These are phyloP conservation scores for Lasiosphaeria miniovina DNA, from an alignment of 495 filamentous ascomycete species.

Conservation along the genomic window DNA sequence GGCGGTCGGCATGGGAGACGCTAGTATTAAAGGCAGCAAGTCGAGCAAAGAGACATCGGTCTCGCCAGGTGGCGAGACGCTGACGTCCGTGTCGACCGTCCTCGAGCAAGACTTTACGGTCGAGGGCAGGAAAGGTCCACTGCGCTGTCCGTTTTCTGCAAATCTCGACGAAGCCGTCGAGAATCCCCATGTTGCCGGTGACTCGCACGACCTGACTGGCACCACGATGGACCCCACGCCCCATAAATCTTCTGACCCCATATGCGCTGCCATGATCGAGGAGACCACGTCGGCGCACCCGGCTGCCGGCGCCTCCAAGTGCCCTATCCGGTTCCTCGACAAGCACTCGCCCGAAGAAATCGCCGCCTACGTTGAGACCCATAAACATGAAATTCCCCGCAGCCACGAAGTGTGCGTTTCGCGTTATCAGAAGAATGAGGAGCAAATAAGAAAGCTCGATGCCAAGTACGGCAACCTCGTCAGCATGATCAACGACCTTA, in stretches of 20 bases:
- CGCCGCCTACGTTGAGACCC: slow-evolving; percentile 81
- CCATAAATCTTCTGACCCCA: slow-evolving; percentile 54
- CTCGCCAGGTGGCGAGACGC: slow-evolving; percentile 34
- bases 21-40: slow-evolving; percentile 33
- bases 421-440: slow-evolving; percentile 77
- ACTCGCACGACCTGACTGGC: slow-evolving; percentile 23
- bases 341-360: slow-evolving; percentile 90
- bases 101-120: slow-evolving; percentile 67
- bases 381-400: slow-evolving; percentile 88
- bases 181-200: slow-evolving; percentile 16
- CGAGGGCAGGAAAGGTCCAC: slow-evolving; percentile 55
- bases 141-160: slow-evolving; percentile 59
- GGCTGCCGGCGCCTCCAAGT: slow-evolving; percentile 55
- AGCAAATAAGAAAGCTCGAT: slow-evolving; percentile 78
- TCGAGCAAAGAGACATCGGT: slow-evolving; percentile 40
- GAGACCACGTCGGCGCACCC: slow-evolving; percentile 49
- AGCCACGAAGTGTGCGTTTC: slow-evolving; percentile 88
- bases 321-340: slow-evolving; percentile 85
- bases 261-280: slow-evolving; percentile 57
- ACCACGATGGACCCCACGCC: slow-evolving; percentile 31
- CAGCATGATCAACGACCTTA: slow-evolving; percentile 85
- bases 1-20: slow-evolving; percentile 37
- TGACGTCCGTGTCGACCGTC: slow-evolving; percentile 51
- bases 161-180: slow-evolving; percentile 24
- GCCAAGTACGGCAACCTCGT: slow-evolving; percentile 87